Evolutionary conservation across 2,329 filamentous ascomycete species (phyloP).

Genomic region (Chaetomiaceae sp.): DNA sequence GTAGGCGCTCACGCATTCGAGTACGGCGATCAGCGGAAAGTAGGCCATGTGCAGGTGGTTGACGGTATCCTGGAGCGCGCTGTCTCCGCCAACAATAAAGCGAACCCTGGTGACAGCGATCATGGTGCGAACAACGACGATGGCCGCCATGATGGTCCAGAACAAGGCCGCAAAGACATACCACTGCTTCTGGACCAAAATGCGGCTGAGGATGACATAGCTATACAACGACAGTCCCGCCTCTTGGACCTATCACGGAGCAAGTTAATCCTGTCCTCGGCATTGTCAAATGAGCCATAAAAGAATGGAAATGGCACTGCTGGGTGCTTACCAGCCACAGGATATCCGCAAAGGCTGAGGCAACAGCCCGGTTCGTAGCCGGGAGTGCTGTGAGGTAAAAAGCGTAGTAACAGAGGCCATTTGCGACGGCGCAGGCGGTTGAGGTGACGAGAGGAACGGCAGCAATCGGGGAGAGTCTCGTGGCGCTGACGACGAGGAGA

Average conservation of each 20-base stretch:
- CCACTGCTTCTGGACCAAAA: conserved; percentile 42
- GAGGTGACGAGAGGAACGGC: conserved; percentile 40
- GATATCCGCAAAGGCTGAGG: conserved; percentile 38
- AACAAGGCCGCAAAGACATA: conserved; percentile 49
- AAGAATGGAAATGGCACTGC: too few species aligned
- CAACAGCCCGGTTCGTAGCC: conserved; percentile 29
- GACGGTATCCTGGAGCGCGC: conserved; percentile 30
- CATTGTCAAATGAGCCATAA: too few species aligned
- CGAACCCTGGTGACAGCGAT: conserved; percentile 32
- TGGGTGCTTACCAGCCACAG: conserved; percentile 39
- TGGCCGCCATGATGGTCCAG: conserved; percentile 53
- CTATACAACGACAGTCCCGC: conserved; percentile 45
- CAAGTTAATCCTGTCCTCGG: background rate
- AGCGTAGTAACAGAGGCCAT: conserved; percentile 42
- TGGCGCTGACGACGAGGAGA: conserved; percentile 38
- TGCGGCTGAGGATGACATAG: conserved; percentile 48
- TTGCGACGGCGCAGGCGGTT: conserved; percentile 37
- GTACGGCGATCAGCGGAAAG: conserved; percentile 38
- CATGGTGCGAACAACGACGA: conserved; percentile 44
- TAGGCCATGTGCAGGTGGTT: conserved; percentile 40
- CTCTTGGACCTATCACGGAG: conserved; percentile 38
- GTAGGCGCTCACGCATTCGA: conserved; percentile 39
- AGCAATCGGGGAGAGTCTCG: conserved; percentile 36
- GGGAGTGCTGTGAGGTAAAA: conserved; percentile 34
- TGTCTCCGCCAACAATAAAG: conserved; percentile 28